These are phyloP conservation scores for Euphorbia schlechtendalii DNA, from an alignment of 441 rosid species.

Conservation along the genomic window DNA sequence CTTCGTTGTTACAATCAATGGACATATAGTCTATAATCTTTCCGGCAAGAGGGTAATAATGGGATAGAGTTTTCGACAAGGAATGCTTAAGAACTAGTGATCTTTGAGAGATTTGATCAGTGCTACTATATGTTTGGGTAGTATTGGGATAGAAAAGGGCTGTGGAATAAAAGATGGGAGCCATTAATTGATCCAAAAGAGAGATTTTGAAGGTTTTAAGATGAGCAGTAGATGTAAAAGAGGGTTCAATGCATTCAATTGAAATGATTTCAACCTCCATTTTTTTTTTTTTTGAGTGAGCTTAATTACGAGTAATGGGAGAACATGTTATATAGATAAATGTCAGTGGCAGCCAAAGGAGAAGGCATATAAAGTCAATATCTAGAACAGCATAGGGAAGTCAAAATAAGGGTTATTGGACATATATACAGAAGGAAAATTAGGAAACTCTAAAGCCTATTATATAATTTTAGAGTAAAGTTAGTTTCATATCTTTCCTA, in stretches of 20 bases:
- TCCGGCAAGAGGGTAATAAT: neutral
- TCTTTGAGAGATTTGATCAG: neutral
- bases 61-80: neutral
- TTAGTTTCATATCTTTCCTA: too few species aligned
- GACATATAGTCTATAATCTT: neutral
- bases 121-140: neutral
- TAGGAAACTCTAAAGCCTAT: too few species aligned
- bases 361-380: too few species aligned
- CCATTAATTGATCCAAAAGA: neutral
- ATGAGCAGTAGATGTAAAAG: neutral
- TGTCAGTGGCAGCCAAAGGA: too few species aligned
- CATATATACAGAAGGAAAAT: too few species aligned
- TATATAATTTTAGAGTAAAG: too few species aligned
- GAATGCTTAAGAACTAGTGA: neutral
- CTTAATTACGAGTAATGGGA: too few species aligned
- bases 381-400: too few species aligned
- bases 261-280: neutral
- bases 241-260: neutral
- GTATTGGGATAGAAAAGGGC: neutral
- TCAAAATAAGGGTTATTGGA: too few species aligned
- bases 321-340: too few species aligned
- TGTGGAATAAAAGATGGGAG: neutral
- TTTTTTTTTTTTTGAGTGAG: neutral
- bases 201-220: neutral
- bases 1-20: neutral